Evolutionary conservation across 1,139 yeast species (phyloP), one percentile per base, ranked within the genome.

Genomic region (Yamadazyma friedrichii): DNA sequence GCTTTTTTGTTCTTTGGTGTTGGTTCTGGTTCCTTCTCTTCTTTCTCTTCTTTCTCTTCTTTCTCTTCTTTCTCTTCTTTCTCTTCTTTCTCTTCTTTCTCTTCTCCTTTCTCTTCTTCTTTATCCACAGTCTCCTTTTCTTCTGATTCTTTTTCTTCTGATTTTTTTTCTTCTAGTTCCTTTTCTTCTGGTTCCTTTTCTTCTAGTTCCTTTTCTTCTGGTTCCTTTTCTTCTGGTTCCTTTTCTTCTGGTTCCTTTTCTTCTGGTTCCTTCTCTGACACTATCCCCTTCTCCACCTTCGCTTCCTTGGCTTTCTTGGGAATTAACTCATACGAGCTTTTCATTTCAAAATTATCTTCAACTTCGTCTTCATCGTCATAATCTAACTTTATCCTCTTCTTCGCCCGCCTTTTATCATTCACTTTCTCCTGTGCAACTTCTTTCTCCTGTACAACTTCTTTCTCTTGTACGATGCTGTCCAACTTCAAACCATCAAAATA

Each of bases 251-350:
- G 4, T n/a, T n/a, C 24, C 27, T 4, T 13, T 13, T 11, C 5
- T 12, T 15, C 16, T n/a, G 15, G 10, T 28, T 12, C 16, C 9
- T 28, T 12, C 3, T 15, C 24, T 31, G 35, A 3, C 26, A 3
- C 15, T 32, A n/a, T 20, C 8, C 4, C 39, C 12, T 25, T 10
- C 12, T 38, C 24, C 8, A 10, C 12, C n/a, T 26, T n/a, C 28
- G 8, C 28, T 10, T 16, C 38, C 9, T 32, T 32, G 6, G 16
- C 52, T 42, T 22, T 34, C 27, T 36, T 31, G 2, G 39, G 39
- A 31, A 38, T 27, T 10, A 42, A 22, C 62, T 52, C 34, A 68
- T 77, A 80, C 0, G 80, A 79, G 31, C 84, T 73, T 43, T 61
- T 66, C 69, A 79, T 74, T 45, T 65, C 65, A 43, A 76, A 61